Base-by-base conservation (phyloP, 805 yeast species). In the Naumovozyma castellii region DNA sequence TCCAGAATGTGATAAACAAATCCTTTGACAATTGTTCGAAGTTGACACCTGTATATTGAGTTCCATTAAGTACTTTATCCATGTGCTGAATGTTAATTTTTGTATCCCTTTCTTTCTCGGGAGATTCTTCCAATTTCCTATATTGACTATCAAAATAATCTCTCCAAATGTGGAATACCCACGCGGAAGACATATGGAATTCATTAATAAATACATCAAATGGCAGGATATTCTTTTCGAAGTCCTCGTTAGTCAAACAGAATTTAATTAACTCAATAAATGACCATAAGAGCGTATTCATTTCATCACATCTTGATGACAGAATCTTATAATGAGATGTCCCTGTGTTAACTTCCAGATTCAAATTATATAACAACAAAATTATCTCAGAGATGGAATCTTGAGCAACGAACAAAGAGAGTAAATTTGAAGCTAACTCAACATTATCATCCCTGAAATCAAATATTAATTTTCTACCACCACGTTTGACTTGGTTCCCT, bases 121-220 rank as follows among this genome's bases (percentile, higher is more conserved):
- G 6, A 6, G 27, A 10, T 10, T 22, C 27, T 22, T 22, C 27
- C 10, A 22, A 22, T 22, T 22, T 22, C 10, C 27, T 22, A 10
- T 22, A 22, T 10, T 22, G 6, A 22, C 9, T 10, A 38, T 59
- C 57, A 57, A 68, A 43, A 53, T 62, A 46, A 37, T 51, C 54
- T 54, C 96, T 71, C 94, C 95, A 86, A 2, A 85, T 53, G 45
- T 80, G 84, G 61, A 84, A 85, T 0, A 78, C 78, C 85, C 90
- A 80, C 15, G 70, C 68, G 0, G 73, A 58, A 3, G 75, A 66
- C 6, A 81, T 64, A 2, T 67, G 62, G 45, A 67, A 76, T 2
- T 66, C 56, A 2, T 52, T 46, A 2, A 67, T 51, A 30, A 82
- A 59, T 3, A 61, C 63, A 10, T 59, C 57, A 16, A 75, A 54